Conservation (phyloP, 2,329 filamentous ascomycete genomes). For the Pseudogymnoascus sp. region DNA sequence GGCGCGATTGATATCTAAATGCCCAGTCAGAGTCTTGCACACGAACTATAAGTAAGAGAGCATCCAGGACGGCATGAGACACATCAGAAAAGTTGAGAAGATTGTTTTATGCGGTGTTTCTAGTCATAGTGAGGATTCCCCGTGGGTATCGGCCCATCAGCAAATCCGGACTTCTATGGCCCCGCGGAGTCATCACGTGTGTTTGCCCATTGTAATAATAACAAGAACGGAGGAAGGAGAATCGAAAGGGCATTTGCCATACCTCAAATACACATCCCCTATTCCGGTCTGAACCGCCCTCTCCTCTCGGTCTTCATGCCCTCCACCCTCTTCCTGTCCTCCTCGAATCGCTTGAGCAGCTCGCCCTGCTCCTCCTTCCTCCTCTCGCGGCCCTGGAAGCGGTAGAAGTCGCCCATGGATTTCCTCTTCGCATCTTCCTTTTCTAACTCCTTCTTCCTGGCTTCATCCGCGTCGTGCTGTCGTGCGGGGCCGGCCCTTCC, state of each 20-base stretch:
- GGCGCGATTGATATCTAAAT: not conserved
- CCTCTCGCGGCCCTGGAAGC: constrained; percentile 74
- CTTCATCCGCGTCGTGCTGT: constrained; percentile 60
- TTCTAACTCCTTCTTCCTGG: constrained; percentile 51
- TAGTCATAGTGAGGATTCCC: constrained; percentile 40
- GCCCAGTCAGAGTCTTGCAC: not conserved
- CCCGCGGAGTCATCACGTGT: constrained; percentile 42
- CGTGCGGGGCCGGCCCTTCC: constrained; percentile 63
- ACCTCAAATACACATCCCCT: constrained; percentile 22
- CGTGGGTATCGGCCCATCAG: constrained; percentile 24
- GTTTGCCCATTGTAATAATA: constrained; percentile 3
- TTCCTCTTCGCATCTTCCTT: constrained; percentile 55
- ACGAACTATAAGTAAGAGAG: too few species aligned
- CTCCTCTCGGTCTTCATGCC: constrained; percentile 62
- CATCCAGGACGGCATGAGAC: not conserved
- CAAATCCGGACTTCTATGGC: constrained; percentile 40
- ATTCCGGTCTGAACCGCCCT: constrained; percentile 51
- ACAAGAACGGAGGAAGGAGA: not conserved
- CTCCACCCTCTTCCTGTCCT: constrained; percentile 63
- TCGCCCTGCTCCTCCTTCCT: constrained; percentile 66
- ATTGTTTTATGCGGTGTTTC: constrained; percentile 55
- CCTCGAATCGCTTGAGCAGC: constrained; percentile 64
- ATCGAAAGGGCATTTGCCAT: constrained; percentile 12
- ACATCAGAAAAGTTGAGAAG: constrained; percentile 58
- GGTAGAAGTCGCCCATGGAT: constrained; percentile 67